These are phyloP conservation scores for Pseudogymnoascus sp. DNA, from an alignment of 2,329 filamentous ascomycete species.

Conservation along the genomic window DNA sequence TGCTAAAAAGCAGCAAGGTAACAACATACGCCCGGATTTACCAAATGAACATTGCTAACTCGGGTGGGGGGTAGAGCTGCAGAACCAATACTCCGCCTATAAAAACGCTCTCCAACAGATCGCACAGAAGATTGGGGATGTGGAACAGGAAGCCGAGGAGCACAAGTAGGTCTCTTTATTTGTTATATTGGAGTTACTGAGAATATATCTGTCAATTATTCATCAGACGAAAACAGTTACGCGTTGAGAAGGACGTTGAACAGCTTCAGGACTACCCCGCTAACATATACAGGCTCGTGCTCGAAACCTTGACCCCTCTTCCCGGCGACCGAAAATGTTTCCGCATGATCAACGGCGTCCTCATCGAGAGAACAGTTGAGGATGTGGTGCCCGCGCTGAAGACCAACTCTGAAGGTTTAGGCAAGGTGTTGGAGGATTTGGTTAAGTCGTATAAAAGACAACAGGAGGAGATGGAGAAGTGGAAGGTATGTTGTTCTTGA, in stretches of 20 bases:
- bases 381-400: conserved; percentile 86
- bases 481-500: conserved; percentile 67
- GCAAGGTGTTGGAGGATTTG: conserved; percentile 87
- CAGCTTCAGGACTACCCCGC: neutral
- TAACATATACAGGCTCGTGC: conserved; percentile 60
- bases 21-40: neutral
- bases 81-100: conserved; percentile 70
- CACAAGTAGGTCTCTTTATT: conserved; percentile 66
- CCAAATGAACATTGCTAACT: conserved; percentile 7
- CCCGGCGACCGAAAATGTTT: conserved; percentile 89
- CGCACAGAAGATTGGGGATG: conserved; percentile 92
- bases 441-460: conserved; percentile 95
- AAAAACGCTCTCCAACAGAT: conserved; percentile 79
- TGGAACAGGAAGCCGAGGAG: conserved; percentile 94
- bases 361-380: conserved; percentile 87
- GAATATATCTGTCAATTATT: neutral
- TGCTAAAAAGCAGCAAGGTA: conserved; percentile 30
- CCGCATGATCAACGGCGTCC: conserved; percentile 94
- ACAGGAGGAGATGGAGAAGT: conserved; percentile 91
- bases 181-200: conserved; percentile 4
- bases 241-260: neutral
- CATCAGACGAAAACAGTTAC: neutral
- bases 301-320: conserved; percentile 82
- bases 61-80: conserved; percentile 51
- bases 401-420: conserved; percentile 89